Evolutionary conservation across 2,329 filamentous ascomycete species (phyloP).

Genomic region (Apiospora koreana): DNA sequence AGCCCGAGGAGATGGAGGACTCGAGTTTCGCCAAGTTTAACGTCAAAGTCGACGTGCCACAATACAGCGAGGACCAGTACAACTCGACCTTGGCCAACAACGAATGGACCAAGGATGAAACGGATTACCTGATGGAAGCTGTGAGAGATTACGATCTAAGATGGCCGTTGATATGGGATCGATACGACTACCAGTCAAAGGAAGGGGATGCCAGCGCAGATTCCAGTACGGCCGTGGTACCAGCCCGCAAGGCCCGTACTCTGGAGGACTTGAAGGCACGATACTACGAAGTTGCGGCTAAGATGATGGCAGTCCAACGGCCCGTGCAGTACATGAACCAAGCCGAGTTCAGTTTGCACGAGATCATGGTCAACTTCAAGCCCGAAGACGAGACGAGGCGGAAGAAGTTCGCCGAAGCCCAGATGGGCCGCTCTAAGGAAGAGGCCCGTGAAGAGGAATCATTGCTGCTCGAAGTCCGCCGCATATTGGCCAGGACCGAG

Average conservation of each 20-base stretch:
- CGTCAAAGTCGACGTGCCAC: constrained; percentile 73
- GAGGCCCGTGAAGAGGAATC: constrained; percentile 93
- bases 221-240: constrained; percentile 55
- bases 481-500: constrained; percentile 85
- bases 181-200: constrained; percentile 73
- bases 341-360: constrained; percentile 79
- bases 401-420: constrained; percentile 81
- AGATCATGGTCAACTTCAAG: constrained; percentile 85
- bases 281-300: constrained; percentile 85
- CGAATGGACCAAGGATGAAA: constrained; percentile 91
- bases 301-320: constrained; percentile 78
- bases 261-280: constrained; percentile 91
- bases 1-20: constrained; percentile 51
- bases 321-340: constrained; percentile 85
- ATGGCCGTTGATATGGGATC: constrained; percentile 90
- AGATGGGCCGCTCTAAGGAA: constrained; percentile 77
- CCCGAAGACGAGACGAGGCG: constrained; percentile 74
- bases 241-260: constrained; percentile 58
- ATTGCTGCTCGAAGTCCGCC: constrained; percentile 84
- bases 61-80: constrained; percentile 89
- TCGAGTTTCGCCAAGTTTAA: constrained; percentile 85
- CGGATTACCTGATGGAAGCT: constrained; percentile 81
- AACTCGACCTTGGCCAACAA: constrained; percentile 68
- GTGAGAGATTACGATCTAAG: constrained; percentile 80
- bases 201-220: constrained; percentile 43